Conservation (phyloP, 176 grass and related monocot species). For the Triticum timopheevii region DNA sequence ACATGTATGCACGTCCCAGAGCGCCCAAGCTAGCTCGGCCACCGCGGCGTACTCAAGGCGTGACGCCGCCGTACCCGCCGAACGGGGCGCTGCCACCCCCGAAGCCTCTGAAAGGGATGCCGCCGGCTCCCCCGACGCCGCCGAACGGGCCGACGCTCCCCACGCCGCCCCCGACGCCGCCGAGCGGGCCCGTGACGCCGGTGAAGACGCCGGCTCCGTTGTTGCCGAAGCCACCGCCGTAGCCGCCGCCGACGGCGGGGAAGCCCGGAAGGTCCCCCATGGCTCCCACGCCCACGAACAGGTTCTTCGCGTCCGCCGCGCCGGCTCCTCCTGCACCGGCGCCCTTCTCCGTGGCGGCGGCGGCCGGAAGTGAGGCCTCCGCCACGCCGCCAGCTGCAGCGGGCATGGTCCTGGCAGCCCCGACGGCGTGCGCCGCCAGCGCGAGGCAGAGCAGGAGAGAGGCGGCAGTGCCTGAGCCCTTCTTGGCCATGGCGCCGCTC, state of each 20-base stretch:
- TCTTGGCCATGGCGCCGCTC: conserved; percentile 33
- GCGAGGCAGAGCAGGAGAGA: conserved; percentile 37
- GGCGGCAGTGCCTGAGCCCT: neutral
- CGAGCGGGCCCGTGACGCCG: conserved; percentile 53
- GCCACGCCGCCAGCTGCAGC: neutral
- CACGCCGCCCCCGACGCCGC: conserved; percentile 38
- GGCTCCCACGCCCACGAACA: conserved; percentile 51
- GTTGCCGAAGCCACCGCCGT: conserved; percentile 61
- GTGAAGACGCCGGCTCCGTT: conserved; percentile 58
- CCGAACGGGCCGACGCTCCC: conserved; percentile 26
- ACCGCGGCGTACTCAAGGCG: conserved; percentile 18
- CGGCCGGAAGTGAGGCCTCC: neutral
- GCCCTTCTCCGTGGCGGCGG: neutral
- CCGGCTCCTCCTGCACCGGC: conserved; percentile 4
- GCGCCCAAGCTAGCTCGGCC: neutral
- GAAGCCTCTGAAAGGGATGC: conserved; percentile 25
- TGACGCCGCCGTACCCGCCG: conserved; percentile 12
- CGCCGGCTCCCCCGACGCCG: conserved; percentile 17
- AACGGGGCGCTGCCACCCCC: conserved; percentile 6
- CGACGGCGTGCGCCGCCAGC: conserved; percentile 2
- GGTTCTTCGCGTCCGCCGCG: conserved; percentile 45
- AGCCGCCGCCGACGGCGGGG: conserved; percentile 40
- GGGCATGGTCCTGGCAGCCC: conserved; percentile 10
- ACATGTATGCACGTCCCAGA: neutral
- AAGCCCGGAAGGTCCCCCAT: conserved; percentile 59